Conservation (phyloP, 495 filamentous ascomycete species). For the Aspergillus baeticus region DNA sequence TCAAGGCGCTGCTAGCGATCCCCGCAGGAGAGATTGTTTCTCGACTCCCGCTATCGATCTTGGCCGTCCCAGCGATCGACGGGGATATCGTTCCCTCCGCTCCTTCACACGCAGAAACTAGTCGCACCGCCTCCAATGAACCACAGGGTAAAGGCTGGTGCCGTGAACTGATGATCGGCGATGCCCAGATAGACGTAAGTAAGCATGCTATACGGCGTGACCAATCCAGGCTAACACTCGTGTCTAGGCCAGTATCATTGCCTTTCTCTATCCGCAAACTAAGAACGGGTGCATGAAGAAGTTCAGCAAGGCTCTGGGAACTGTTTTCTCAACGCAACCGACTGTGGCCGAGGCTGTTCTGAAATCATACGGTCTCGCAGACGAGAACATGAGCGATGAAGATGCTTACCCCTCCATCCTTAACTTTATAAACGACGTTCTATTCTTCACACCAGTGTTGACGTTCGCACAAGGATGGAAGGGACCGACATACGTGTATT, state of each 20-base stretch:
- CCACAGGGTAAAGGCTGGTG: slow-evolving; percentile 33
- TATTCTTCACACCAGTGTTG: slow-evolving; percentile 37
- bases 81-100: slow-evolving; percentile 31
- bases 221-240: background rate
- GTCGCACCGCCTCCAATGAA: slow-evolving; percentile 17
- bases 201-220: background rate
- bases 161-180: slow-evolving; percentile 40
- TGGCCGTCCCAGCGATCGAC: slow-evolving; percentile 30
- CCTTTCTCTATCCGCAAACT: slow-evolving; percentile 23
- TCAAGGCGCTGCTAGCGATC: slow-evolving; percentile 32
- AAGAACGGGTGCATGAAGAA: slow-evolving; percentile 29
- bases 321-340: slow-evolving; percentile 19
- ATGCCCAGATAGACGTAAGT: slow-evolving; percentile 41
- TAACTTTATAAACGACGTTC: slow-evolving; percentile 38
- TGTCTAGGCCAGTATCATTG: slow-evolving; percentile 28
- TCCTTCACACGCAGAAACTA: slow-evolving; percentile 24
- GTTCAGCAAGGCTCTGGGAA: slow-evolving; percentile 27
- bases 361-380: slow-evolving; percentile 28
- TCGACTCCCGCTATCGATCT: slow-evolving; percentile 26
- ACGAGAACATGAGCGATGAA: slow-evolving; percentile 28
- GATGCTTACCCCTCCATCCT: slow-evolving; percentile 31
- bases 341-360: slow-evolving; percentile 25
- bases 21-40: slow-evolving; percentile 32
- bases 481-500: slow-evolving; percentile 43
- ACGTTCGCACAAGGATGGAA: slow-evolving; percentile 28